Evolutionary conservation across 805 yeast species (phyloP).

Genomic region (Suhomyces xylopsoci): DNA sequence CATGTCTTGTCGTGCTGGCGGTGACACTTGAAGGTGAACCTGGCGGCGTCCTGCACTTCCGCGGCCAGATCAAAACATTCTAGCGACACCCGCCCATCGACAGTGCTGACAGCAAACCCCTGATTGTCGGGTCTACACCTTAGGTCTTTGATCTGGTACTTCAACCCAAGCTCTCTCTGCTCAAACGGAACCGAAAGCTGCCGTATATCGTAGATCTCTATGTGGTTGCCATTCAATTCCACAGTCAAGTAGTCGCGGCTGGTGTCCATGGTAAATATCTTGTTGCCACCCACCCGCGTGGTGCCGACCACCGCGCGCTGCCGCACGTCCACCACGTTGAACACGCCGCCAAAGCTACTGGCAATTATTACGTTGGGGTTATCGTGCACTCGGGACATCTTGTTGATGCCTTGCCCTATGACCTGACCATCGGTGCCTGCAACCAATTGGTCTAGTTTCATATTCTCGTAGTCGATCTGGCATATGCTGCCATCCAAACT

Average conservation of each 20-base stretch:
- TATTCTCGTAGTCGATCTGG: constrained; percentile 46
- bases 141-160: constrained; percentile 59
- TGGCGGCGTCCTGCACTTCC: constrained; percentile 36
- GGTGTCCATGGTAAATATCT: constrained; percentile 63
- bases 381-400: constrained; percentile 8
- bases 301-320: constrained; percentile 8
- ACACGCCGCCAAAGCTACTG: constrained; percentile 61
- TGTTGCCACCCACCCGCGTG: constrained; percentile 19
- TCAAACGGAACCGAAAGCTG: constrained; percentile 44
- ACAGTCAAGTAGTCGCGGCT: constrained; percentile 45
- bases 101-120: constrained; percentile 66
- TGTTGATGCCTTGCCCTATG: constrained; percentile 15
- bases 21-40: constrained; percentile 84
- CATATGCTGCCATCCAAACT: constrained; percentile 54
- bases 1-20: constrained; percentile 37
- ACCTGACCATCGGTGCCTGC: neutral
- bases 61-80: constrained; percentile 58
- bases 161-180: constrained; percentile 60
- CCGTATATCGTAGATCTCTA: constrained; percentile 58
- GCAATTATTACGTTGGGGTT: constrained; percentile 28
- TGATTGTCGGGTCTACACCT: constrained; percentile 49
- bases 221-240: constrained; percentile 50
- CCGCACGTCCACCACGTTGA: constrained; percentile 48
- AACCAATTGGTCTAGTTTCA: neutral
- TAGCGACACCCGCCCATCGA: constrained; percentile 81